phyloP scores from a whole-genome alignment of 2,329 filamentous ascomycete genomes.

The Penicillium occitanis region DNA sequence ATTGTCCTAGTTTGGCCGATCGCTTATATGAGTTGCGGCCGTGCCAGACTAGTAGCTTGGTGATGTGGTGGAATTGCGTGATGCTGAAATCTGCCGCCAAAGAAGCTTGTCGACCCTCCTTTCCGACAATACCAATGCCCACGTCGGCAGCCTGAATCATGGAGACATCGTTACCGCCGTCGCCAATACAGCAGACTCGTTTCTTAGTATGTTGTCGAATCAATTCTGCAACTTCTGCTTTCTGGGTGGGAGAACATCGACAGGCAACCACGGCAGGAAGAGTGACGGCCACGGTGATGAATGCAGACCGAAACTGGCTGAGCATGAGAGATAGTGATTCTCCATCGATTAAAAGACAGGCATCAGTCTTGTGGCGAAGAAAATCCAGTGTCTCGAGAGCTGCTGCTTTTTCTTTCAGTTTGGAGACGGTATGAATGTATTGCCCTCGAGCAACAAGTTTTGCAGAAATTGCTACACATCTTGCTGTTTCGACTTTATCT shows the following conservation, averaged over 20 bases:
- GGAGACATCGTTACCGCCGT: slow-evolving; percentile 95
- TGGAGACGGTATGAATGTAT: slow-evolving; percentile 90
- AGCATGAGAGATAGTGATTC: slow-evolving; percentile 85
- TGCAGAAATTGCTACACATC: slow-evolving; percentile 91
- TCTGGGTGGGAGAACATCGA: slow-evolving; percentile 94
- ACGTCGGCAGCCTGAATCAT: slow-evolving; percentile 99
- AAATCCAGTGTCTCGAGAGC: slow-evolving; percentile 88
- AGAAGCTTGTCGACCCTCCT: slow-evolving; percentile 92
- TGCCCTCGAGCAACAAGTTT: slow-evolving; percentile 92
- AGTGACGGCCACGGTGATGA: slow-evolving; percentile 82
- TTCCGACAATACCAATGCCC: slow-evolving; percentile 95
- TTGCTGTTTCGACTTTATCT: slow-evolving; percentile 96
- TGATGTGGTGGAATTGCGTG: slow-evolving; percentile 89
- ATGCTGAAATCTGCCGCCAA: slow-evolving; percentile 96
- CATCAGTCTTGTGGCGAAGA: slow-evolving; percentile 77
- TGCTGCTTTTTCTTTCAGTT: slow-evolving; percentile 76
- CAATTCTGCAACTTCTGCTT: slow-evolving; percentile 86
- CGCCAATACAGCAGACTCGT: slow-evolving; percentile 94
- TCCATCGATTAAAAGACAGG: slow-evolving; percentile 91
- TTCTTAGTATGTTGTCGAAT: slow-evolving; percentile 93
- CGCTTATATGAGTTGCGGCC: slow-evolving; percentile 97
- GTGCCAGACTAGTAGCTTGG: slow-evolving; percentile 98
- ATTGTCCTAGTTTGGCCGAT: slow-evolving; percentile 91
- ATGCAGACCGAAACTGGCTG: slow-evolving; percentile 75
- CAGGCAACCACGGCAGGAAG: slow-evolving; percentile 93